These are phyloP conservation scores for Auriscalpium orientale DNA, from an alignment of 768 basidiomycete species.

Conservation along the genomic window DNA sequence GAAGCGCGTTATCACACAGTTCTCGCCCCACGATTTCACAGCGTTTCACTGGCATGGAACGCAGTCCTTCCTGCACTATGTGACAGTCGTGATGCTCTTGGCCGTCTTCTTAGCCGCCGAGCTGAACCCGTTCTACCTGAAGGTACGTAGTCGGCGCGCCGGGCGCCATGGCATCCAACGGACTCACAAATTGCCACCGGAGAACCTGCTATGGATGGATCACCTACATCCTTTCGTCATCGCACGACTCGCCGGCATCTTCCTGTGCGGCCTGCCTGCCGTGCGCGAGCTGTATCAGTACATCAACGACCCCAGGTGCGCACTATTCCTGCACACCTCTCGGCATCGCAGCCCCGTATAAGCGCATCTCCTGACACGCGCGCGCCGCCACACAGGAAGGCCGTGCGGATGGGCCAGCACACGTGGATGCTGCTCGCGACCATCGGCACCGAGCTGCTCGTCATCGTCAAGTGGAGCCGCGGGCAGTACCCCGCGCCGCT, in stretches of 20 bases:
- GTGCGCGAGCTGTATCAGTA: slow-evolving; percentile 81
- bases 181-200: slow-evolving; percentile 16
- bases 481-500: slow-evolving; percentile 61
- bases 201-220: slow-evolving; percentile 78
- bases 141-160: slow-evolving; percentile 36
- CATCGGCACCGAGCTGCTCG: slow-evolving; percentile 73
- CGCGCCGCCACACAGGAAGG: slow-evolving; percentile 39
- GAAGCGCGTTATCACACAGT: slow-evolving; percentile 71
- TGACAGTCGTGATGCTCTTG: slow-evolving; percentile 66
- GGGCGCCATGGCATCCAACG: neutral
- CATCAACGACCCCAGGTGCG: slow-evolving; percentile 72
- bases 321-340: slow-evolving; percentile 7
- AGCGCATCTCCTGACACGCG: slow-evolving; percentile 3
- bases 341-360: neutral
- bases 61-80: slow-evolving; percentile 64
- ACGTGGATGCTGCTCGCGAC: slow-evolving; percentile 83
- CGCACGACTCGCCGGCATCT: slow-evolving; percentile 61
- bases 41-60: slow-evolving; percentile 84
- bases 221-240: slow-evolving; percentile 85
- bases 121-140: slow-evolving; percentile 83
- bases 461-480: slow-evolving; percentile 76
- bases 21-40: slow-evolving; percentile 84
- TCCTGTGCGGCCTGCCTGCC: slow-evolving; percentile 82
- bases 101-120: slow-evolving; percentile 79
- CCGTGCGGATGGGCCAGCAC: slow-evolving; percentile 87